A percentile compares a stretch with the other conserved stretches of the same genome.
Conservation (phyloP, 805 yeast species). For the Candida endomychidarum region DNA sequence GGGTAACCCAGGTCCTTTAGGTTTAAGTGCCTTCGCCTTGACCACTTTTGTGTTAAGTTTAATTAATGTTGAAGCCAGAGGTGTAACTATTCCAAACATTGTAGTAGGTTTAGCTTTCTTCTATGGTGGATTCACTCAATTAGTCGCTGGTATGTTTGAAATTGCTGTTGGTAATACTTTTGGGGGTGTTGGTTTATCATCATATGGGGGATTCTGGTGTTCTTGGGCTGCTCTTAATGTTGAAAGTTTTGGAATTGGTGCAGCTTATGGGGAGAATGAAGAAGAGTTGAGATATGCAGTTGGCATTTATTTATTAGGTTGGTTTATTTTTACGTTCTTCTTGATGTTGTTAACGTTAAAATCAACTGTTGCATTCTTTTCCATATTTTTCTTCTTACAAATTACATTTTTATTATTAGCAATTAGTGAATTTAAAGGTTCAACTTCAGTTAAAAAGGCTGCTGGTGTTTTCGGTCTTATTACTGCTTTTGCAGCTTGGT, state of each 20-base stretch:
- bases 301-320: constrained; percentile 39
- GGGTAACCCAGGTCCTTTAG: constrained; percentile 79
- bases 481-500: constrained; percentile 46
- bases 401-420: constrained; percentile 43
- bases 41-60: constrained; percentile 66
- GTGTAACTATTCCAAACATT: constrained; percentile 58
- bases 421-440: constrained; percentile 36
- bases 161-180: constrained; percentile 74
- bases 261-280: constrained; percentile 27
- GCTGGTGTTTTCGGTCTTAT: constrained; percentile 44
- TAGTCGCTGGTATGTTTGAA: constrained; percentile 75
- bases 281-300: constrained; percentile 33
- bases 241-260: constrained; percentile 36
- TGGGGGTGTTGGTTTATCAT: constrained; percentile 63
- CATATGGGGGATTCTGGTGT: constrained; percentile 78
- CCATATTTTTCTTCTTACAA: constrained; percentile 39
- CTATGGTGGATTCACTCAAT: constrained; percentile 72
- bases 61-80: constrained; percentile 65
- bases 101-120: constrained; percentile 67
- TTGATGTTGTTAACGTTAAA: constrained; percentile 40
- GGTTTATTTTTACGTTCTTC: constrained; percentile 47
- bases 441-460: constrained; percentile 34
- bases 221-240: constrained; percentile 62
- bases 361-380: constrained; percentile 44
- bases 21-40: constrained; percentile 68